A percentile compares a stretch with the other conserved stretches of the same genome.
These are phyloP conservation scores for Colletotrichum sp. DNA, from an alignment of 2,329 filamentous ascomycete genomes.

Conservation along the genomic window DNA sequence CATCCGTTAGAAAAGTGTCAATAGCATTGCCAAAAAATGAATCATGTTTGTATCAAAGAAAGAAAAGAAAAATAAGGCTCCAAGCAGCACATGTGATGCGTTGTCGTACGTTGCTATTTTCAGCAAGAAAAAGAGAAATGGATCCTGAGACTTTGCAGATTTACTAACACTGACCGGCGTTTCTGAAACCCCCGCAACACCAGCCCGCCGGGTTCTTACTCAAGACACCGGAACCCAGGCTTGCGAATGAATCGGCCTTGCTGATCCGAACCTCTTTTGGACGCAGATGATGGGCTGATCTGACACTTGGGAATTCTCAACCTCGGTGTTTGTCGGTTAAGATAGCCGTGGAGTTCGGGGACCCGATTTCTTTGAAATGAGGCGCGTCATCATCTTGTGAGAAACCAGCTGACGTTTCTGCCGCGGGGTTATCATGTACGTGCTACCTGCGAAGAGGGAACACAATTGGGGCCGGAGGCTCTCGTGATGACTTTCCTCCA, in stretches of 20 bases:
- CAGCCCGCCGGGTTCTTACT: constrained; percentile 9
- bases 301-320: background rate
- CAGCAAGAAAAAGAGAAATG: background rate
- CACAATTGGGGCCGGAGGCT: background rate
- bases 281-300: background rate
- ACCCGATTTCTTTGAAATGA: background rate
- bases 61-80: background rate
- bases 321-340: background rate
- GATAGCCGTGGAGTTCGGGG: background rate
- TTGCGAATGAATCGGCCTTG: background rate
- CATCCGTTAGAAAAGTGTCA: too few species aligned
- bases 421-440: background rate
- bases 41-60: background rate
- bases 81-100: background rate
- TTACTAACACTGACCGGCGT: background rate
- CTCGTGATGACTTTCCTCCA: background rate
- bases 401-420: background rate
- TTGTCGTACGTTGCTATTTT: background rate
- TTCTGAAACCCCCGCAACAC: constrained; percentile 13
- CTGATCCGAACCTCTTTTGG: background rate
- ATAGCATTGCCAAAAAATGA: background rate
- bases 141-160: background rate
- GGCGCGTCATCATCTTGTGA: background rate
- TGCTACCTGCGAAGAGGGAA: background rate
- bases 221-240: constrained; percentile 1